Evolutionary conservation across 129 eudicot genomes (phyloP), one percentile per base, ranked within the genome.

Genomic region (Kitagawia praeruptora): DNA sequence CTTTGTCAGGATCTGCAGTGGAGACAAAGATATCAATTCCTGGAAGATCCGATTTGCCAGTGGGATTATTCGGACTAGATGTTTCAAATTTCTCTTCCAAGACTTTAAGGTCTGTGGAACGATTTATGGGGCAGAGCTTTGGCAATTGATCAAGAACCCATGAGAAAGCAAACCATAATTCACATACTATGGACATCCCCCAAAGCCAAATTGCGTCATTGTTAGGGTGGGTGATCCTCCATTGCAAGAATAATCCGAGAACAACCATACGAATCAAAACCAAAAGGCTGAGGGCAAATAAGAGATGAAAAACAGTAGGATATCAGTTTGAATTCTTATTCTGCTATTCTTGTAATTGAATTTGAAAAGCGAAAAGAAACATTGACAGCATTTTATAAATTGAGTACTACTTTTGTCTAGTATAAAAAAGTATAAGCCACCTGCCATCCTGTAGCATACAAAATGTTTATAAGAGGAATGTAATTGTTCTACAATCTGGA

Each of bases 71-170:
- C 16, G 87, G 81, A 38, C 74, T 80, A 23, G 97, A 91, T 44
- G 84, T 81, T 77, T 93, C 98, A 64, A 93, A 93, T 79, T 93
- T 91, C 45, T 93, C 98, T 85, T 88, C 85, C 54, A 93, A 80
- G 76, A 93, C 96, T 46, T 80, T 84, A 61, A 94, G 97, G 82
- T 94, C 98, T 1, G 98, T 94, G 44, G 98, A 92, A 70, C 98
- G 98, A 69, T 94, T 92, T 63, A 94, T 79, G 34, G 98, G 98
- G 83, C 87, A 85, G 74, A 94, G 89, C 82, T 94, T 94, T 21
- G 98, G 98, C 45, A 94, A 76, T 56, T 94, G 98, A 75, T 94
- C 98, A 75, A 94, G 98, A 80, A 94, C 77, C 98, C 98, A 94
- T 34, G 98, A 91, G 85, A 94, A 91, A 44, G 97, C 90, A 63